Percentiles rank a stretch among this genome's conserved stretches.
Conservation (phyloP, 2,329 filamentous ascomycete species). For the Camillea tinctor region DNA sequence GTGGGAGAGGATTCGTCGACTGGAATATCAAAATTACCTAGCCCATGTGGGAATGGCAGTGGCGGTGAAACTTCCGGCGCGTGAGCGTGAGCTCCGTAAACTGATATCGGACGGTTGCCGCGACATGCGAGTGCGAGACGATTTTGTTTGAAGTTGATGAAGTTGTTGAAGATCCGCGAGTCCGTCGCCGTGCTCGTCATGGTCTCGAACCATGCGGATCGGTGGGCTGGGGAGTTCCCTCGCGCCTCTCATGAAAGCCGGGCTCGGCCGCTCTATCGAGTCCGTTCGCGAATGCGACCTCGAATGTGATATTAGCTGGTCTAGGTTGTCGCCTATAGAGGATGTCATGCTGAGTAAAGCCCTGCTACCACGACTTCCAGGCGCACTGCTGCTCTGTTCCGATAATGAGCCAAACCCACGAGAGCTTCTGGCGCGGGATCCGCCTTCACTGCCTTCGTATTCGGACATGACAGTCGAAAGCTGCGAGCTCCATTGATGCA, state of each 20-base stretch:
- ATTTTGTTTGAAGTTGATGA: conserved; percentile 44
- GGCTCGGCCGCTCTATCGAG: conserved; percentile 50
- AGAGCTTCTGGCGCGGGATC: conserved; percentile 45
- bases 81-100: conserved; percentile 53
- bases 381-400: conserved; percentile 50
- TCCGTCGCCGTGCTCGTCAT: conserved; percentile 64
- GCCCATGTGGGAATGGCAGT: conserved; percentile 55
- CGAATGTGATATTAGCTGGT: conserved; percentile 30
- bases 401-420: conserved; percentile 39
- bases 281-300: conserved; percentile 42
- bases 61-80: conserved; percentile 44
- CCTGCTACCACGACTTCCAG: conserved; percentile 50
- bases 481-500: conserved; percentile 63
- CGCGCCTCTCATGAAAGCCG: conserved; percentile 41
- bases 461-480: conserved; percentile 64
- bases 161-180: conserved; percentile 58
- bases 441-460: conserved; percentile 53
- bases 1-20: not conserved
- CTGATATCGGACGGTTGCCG: conserved; percentile 51
- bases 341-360: conserved; percentile 59
- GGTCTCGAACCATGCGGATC: conserved; percentile 51
- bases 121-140: conserved; percentile 54
- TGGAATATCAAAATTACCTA: conserved; percentile 35
- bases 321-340: conserved; percentile 44
- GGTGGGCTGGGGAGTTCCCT: conserved; percentile 35